Conservation (phyloP, 768 basidiomycete genomes). For the Lactarius psammicola region DNA sequence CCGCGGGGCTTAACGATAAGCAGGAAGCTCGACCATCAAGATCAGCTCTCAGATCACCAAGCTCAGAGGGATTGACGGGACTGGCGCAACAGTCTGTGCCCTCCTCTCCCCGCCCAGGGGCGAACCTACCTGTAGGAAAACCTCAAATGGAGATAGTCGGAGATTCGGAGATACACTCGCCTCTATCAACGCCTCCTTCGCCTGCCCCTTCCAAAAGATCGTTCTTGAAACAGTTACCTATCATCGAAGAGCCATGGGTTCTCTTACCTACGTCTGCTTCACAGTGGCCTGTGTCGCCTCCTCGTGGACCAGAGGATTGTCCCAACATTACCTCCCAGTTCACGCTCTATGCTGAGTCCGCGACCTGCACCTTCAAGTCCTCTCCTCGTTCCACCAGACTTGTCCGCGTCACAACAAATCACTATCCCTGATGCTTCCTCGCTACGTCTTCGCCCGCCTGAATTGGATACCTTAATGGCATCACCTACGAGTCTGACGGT, state of each 20-base stretch:
- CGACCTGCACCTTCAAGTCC: not conserved
- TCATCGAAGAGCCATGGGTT: not conserved
- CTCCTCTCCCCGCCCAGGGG: not conserved
- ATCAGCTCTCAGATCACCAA: not conserved
- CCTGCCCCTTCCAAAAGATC: not conserved
- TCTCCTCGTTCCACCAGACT: not conserved
- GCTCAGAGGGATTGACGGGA: not conserved
- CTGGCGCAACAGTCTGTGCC: not conserved
- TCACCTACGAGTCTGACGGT: conserved; percentile 21
- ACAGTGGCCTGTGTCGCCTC: not conserved
- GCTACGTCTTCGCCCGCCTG: not conserved
- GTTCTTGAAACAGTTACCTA: not conserved
- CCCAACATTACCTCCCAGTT: not conserved
- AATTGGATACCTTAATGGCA: not conserved
- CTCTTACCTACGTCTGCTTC: not conserved
- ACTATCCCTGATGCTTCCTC: not conserved
- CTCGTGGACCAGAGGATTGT: not conserved
- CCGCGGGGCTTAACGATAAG: not conserved
- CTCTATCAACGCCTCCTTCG: not conserved
- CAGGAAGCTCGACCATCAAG: not conserved
- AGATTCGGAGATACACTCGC: not conserved
- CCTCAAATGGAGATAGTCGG: not conserved
- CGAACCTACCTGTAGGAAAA: not conserved
- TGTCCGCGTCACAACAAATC: not conserved
- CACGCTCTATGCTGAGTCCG: not conserved